Evolutionary conservation across 305 asterid species (phyloP).

Genomic region (Rubia balearica): DNA sequence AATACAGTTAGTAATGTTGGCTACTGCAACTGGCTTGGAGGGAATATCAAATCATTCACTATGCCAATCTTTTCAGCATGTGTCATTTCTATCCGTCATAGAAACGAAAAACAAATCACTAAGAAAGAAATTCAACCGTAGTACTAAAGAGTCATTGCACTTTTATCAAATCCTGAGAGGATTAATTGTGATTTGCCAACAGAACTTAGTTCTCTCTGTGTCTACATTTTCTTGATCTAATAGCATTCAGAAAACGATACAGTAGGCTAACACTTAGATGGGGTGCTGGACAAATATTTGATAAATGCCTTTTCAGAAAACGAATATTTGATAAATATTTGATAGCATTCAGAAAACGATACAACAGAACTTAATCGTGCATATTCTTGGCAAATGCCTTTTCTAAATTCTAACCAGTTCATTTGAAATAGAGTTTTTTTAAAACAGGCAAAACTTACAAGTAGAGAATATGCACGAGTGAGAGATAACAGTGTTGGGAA

Average conservation of each 20-base stretch:
- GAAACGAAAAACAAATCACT: neutral
- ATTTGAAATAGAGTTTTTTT: neutral
- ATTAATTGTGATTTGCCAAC: neutral
- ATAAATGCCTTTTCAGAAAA: too few relatives aligned
- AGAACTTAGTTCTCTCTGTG: neutral
- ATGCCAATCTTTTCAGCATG: neutral
- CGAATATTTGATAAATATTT: too few relatives aligned
- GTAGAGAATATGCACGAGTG: constrained; percentile 67
- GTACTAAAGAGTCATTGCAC: neutral
- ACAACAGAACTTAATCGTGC: too few relatives aligned
- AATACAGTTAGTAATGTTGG: neutral
- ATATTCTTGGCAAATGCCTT: neutral
- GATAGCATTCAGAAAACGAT: too few relatives aligned
- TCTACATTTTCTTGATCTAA: neutral
- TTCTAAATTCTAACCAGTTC: neutral
- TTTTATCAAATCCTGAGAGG: neutral
- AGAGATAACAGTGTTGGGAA: constrained; percentile 83
- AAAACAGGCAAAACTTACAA: constrained; percentile 45
- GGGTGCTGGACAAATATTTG: neutral
- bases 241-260: neutral
- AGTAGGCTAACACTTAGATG: neutral
- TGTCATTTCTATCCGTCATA: neutral
- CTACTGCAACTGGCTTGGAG: neutral
- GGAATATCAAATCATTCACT: neutral
- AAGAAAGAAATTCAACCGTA: too few relatives aligned